phyloP scores from a whole-genome alignment of 805 yeast species.

The Spathaspora gorwiae region DNA sequence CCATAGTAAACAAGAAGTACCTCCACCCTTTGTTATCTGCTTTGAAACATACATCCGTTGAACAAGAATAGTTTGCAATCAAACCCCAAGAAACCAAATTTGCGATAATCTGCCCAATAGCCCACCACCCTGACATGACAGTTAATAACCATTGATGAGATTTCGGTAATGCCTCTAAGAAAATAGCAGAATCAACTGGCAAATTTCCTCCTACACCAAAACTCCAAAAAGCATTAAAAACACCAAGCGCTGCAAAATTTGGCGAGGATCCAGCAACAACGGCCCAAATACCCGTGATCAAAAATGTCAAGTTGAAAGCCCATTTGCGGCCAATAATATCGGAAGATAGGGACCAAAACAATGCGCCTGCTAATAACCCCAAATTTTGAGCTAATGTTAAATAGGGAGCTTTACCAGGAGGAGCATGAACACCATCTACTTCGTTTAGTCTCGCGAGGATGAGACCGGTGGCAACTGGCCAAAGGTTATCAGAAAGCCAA shows the following conservation, averaged over 20 bases:
- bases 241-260: conserved; percentile 24
- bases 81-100: conserved; percentile 53
- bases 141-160: conserved; percentile 24
- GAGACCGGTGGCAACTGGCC: conserved; percentile 35
- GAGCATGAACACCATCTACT: conserved; percentile 33
- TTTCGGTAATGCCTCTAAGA: conserved; percentile 25
- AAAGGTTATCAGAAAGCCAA: conserved; percentile 45
- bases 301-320: conserved; percentile 26
- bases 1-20: conserved; percentile 47
- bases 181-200: conserved; percentile 28
- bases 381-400: conserved; percentile 44
- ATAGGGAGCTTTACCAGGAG: conserved; percentile 28
- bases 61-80: conserved; percentile 47
- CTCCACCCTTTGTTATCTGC: conserved; percentile 59
- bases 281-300: conserved; percentile 23
- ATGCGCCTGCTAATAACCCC: conserved; percentile 26
- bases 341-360: conserved; percentile 26
- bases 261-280: conserved; percentile 26
- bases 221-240: conserved; percentile 23
- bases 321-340: conserved; percentile 28
- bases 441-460: conserved; percentile 28
- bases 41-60: conserved; percentile 37
- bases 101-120: conserved; percentile 55
- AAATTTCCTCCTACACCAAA: conserved; percentile 31
- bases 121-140: conserved; percentile 53